phyloP scores from a whole-genome alignment of 129 eudicot genomes.

The Pulicaria dysenterica region DNA sequence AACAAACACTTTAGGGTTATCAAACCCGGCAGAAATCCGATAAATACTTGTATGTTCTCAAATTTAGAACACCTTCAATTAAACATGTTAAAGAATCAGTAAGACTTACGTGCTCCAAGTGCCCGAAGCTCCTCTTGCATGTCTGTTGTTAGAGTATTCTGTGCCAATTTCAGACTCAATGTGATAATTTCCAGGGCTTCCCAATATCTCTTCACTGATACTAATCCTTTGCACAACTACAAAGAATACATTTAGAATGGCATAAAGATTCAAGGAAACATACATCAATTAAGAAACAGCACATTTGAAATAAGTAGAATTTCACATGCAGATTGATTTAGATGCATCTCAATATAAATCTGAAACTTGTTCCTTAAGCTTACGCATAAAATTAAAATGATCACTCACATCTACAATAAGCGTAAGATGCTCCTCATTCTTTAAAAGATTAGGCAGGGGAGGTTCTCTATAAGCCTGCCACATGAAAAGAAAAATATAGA shows the following conservation, averaged over 20 bases:
- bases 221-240: slow-evolving; percentile 71
- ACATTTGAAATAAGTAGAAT: not conserved
- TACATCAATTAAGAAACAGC: slow-evolving; percentile 10
- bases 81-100: not conserved
- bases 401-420: slow-evolving; percentile 79
- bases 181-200: slow-evolving; percentile 78
- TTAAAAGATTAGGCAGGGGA: slow-evolving; percentile 82
- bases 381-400: not conserved
- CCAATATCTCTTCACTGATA: slow-evolving; percentile 67
- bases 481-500: slow-evolving; percentile 22
- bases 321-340: not conserved
- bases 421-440: slow-evolving; percentile 57
- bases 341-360: not conserved
- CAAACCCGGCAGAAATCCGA: not conserved
- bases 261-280: not conserved
- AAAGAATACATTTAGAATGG: slow-evolving; percentile 3
- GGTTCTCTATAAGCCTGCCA: slow-evolving; percentile 66
- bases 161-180: slow-evolving; percentile 63
- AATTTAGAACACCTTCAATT: not conserved
- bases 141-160: slow-evolving; percentile 55
- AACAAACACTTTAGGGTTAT: not conserved
- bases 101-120: slow-evolving; percentile 91
- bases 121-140: slow-evolving; percentile 75
- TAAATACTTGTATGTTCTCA: not conserved
- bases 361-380: not conserved